Evolutionary conservation across 441 rosid species (phyloP).

Genomic region (Croton setiger): DNA sequence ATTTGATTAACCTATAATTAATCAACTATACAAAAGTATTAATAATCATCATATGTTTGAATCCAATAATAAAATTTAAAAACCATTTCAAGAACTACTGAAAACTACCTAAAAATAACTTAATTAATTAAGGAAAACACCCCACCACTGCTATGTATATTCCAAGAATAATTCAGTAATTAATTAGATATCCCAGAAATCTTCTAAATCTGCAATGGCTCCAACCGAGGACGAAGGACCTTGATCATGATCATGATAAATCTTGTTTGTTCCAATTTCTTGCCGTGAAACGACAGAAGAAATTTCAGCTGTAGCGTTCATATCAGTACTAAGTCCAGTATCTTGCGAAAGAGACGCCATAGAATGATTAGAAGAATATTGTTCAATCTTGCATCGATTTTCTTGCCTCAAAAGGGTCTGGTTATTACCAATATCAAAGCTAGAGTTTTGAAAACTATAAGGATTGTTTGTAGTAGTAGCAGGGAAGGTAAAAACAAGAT

Average conservation of each 20-base stretch:
- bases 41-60: not conserved
- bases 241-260: conserved; percentile 31
- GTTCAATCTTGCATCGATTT: conserved; percentile 56
- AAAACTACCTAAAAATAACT: conserved; percentile 17
- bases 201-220: conserved; percentile 43
- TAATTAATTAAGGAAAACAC: not conserved
- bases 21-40: conserved; percentile 27
- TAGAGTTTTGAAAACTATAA: conserved; percentile 17
- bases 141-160: not conserved
- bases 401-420: conserved; percentile 21
- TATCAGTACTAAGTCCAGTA: conserved; percentile 74
- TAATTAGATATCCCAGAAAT: conserved; percentile 52
- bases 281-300: conserved; percentile 51
- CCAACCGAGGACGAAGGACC: conserved; percentile 20
- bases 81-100: not conserved
- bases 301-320: conserved; percentile 60
- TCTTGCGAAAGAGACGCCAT: conserved; percentile 73
- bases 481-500: conserved; percentile 18
- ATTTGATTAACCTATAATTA: not conserved
- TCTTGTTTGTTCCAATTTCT: conserved; percentile 27
- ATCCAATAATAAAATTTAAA: conserved; percentile 3
- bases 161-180: conserved; percentile 9
- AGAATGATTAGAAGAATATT: conserved; percentile 58
- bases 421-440: conserved; percentile 15
- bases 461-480: conserved; percentile 1